Conservation (phyloP, 768 basidiomycete genomes). For the Zangia roseola region DNA sequence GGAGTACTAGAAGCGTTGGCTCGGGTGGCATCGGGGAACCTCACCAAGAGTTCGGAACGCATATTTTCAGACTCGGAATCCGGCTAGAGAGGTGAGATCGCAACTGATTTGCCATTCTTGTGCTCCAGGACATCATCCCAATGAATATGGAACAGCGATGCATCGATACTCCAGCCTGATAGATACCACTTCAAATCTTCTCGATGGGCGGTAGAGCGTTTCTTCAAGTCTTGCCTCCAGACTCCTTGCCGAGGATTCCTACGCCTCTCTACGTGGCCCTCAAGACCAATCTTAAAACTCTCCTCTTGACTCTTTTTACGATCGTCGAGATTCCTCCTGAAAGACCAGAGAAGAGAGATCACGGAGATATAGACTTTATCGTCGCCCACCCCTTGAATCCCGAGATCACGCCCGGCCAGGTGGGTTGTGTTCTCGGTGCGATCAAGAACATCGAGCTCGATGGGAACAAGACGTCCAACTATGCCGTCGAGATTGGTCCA, state of each 20-base stretch:
- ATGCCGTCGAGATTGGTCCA: slow-evolving; percentile 47
- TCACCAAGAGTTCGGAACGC: too few relatives aligned
- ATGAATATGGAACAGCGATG: not conserved
- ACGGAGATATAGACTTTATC: slow-evolving; percentile 71
- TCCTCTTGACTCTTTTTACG: slow-evolving; percentile 46
- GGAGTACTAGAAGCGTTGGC: too few relatives aligned
- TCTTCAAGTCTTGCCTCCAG: slow-evolving; percentile 39
- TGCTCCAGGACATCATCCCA: slow-evolving; percentile 15
- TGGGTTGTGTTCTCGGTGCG: slow-evolving; percentile 47
- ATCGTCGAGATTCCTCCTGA: slow-evolving; percentile 57
- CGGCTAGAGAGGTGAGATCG: not conserved
- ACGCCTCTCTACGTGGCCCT: slow-evolving; percentile 49
- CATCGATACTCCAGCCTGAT: not conserved
- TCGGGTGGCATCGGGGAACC: too few relatives aligned
- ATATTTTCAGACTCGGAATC: not conserved
- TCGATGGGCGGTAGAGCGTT: slow-evolving; percentile 83
- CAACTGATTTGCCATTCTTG: slow-evolving; percentile 7
- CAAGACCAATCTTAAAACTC: slow-evolving; percentile 44
- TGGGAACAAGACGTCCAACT: slow-evolving; percentile 61
- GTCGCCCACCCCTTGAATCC: slow-evolving; percentile 44
- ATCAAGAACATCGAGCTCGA: slow-evolving; percentile 44
- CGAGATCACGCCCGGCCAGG: slow-evolving; percentile 33
- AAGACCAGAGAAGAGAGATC: slow-evolving; percentile 61
- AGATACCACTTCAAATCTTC: not conserved
- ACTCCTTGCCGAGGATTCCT: slow-evolving; percentile 62